These are phyloP conservation scores for Monilinia vaccinii-corymbosi DNA, from an alignment of 2,329 filamentous ascomycete genomes.

Conservation along the genomic window DNA sequence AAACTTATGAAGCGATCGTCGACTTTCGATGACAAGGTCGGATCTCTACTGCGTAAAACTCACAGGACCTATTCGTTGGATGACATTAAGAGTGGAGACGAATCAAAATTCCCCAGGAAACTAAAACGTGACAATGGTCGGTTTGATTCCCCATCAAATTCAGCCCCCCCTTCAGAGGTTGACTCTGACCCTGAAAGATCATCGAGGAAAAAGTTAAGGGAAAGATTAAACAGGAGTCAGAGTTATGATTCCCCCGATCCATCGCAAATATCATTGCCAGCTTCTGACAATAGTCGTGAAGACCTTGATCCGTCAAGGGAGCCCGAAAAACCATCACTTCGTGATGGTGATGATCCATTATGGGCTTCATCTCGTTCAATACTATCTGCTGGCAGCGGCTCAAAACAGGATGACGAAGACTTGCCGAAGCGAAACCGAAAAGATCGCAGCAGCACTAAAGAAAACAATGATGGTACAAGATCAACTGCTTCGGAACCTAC, in stretches of 20 bases:
- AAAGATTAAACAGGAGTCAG: constrained; percentile 21
- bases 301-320: constrained; percentile 29
- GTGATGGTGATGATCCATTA: constrained; percentile 34
- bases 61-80: constrained; percentile 27
- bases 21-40: constrained; percentile 31
- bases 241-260: constrained; percentile 26
- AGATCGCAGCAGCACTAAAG: constrained; percentile 33
- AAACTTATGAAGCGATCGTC: constrained; percentile 27
- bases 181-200: constrained; percentile 18
- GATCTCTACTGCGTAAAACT: constrained; percentile 19
- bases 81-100: constrained; percentile 28
- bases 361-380: constrained; percentile 38
- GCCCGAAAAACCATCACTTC: constrained; percentile 28
- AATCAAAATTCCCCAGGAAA: constrained; percentile 31
- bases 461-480: constrained; percentile 40
- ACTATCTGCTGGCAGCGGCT: constrained; percentile 33
- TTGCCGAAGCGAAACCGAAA: constrained; percentile 24
- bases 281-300: constrained; percentile 24
- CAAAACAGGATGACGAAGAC: constrained; percentile 28
- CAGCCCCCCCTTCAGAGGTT: constrained; percentile 11
- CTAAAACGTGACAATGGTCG: constrained; percentile 29
- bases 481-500: constrained; percentile 37
- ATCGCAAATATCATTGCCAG: constrained; percentile 24
- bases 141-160: constrained; percentile 21
- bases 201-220: constrained; percentile 20